Evolutionary conservation across 805 yeast species (phyloP), one percentile per base, ranked within the genome.

Genomic region (Barnettozyma wickerhamii): DNA sequence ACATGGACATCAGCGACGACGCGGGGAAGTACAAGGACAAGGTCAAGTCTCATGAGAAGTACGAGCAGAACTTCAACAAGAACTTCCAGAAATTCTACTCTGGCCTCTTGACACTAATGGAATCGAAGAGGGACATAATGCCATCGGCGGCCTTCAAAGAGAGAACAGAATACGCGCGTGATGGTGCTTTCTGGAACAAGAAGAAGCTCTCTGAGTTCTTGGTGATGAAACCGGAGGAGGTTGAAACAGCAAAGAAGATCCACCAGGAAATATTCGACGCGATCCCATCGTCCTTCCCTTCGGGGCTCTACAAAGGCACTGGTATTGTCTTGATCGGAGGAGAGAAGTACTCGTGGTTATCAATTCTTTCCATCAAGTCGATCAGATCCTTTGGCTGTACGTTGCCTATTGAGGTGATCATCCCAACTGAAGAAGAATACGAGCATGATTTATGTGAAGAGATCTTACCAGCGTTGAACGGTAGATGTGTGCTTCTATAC

Each of bases 351-450:
- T 71, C 73, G 35, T 74, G 81, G 77, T 56, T 77, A 33, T 69
- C 81, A 0, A 51, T 78, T 29, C 58, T 77, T 10, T 68, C 74
- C 2, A 69, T 74, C 42, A 71, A 68, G 39, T 61, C 73, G 14
- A 56, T 78, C 40, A 56, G 84, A 43, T 66, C 71, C 1, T 54
- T 69, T n/a, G 82, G 82, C 0, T 63, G 45, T 65, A 71, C 49
- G 60, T 69, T 36, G 69, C 93, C 95, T 0, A 77, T 84, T 17
- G 95, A 84, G 64, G 78, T 84, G 19, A 71, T 83, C 42, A 72
- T 84, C 46, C 88, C 89, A 4, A 69, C 74, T 32, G 58, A 67
- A 18, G 74, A 71, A 17, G 93, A 84, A 55, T 84, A 79, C 55
- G 93, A 84, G 58, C 63, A 74, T 30, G 81, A 79, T 43, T 63